Conservation (phyloP, 495 filamentous ascomycete genomes). For the Podospora pseudopauciseta region DNA sequence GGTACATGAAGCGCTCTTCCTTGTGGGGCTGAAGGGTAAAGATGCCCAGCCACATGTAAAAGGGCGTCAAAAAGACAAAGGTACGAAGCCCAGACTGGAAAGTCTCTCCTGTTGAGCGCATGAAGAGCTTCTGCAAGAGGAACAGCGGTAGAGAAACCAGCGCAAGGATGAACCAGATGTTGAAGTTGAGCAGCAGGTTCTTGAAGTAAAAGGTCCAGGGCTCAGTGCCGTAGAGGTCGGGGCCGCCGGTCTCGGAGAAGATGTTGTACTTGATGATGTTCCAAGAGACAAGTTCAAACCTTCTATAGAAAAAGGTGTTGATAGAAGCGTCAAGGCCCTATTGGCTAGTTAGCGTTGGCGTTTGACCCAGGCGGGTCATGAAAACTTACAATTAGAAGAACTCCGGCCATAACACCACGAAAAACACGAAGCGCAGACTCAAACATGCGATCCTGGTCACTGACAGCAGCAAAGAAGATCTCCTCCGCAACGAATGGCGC, state of each 20-base stretch:
- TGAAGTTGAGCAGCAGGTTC: constrained; percentile 93
- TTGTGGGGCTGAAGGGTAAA: constrained; percentile 95
- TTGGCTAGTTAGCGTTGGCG: constrained; percentile 19
- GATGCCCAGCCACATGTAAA: constrained; percentile 92
- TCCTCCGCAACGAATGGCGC: constrained; percentile 84
- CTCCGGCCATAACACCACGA: constrained; percentile 62
- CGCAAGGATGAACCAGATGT: constrained; percentile 84
- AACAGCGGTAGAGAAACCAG: constrained; percentile 65
- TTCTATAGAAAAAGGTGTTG: constrained; percentile 79
- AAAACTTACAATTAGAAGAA: constrained; percentile 65
- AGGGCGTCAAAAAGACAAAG: constrained; percentile 72
- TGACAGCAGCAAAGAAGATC: constrained; percentile 56
- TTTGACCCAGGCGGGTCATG: constrained; percentile 23
- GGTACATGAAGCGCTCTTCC: constrained; percentile 99
- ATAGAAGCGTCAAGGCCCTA: constrained; percentile 55
- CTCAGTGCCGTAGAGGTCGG: constrained; percentile 93
- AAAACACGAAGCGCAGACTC: constrained; percentile 55
- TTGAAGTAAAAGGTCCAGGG: constrained; percentile 95
- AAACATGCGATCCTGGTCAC: constrained; percentile 52
- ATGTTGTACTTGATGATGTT: constrained; percentile 97
- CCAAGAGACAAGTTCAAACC: constrained; percentile 72
- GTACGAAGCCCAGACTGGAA: constrained; percentile 58
- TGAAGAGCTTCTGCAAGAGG: constrained; percentile 45
- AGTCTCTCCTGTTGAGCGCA: constrained; percentile 33
- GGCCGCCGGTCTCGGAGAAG: constrained; percentile 74